Base-by-base conservation (phyloP, 306 rosid species). In the Citrullus amarus region DNA sequence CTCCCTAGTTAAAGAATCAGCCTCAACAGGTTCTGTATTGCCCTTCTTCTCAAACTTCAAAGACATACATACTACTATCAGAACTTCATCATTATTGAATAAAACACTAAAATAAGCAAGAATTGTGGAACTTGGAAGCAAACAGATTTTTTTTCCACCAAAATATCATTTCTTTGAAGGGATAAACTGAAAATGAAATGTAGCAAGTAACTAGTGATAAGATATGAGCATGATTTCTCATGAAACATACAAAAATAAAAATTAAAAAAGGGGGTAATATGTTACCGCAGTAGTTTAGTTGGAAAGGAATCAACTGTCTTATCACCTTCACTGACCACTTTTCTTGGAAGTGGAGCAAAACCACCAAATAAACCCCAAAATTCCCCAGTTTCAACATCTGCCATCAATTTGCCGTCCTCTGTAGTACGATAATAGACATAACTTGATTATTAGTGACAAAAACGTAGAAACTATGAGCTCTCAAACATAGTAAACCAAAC, bases 381-480 rank as follows among this genome's bases (percentile, higher is more conserved):
- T 82, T 96, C 99, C 82, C 99, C 99, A 77, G 87, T 81, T 60
- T 96, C 99, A 63, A 90, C 83, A 90, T 96, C 98, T 61, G 99
- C 89, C 99, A 96, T 96, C 89, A 96, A 77, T 88, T 82, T 96
- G 79, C 99, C 99, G 81, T 96, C 99, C 96, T 96, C 99, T 96
- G 79, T 76, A 84, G 79, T 76, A 84, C 87, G 43, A 80, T 5
- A 73, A 50, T 78, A 72, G 60, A 70, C 59, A 48, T 48, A 55
- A 28, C 41, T 72, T 60, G 43, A 72, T 50, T 72, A 50, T 46
- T 28, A 22, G 59, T 12, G 41, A 7, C 36, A 70, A 11, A 30
- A 70, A 4, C 8, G 53, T 13, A 71, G 77, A 71, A 71, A 71
- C 22, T 71, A 46, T 48, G 22, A 71, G 77, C 20, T 71, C 22